phyloP scores from a whole-genome alignment of 176 grass and related monocot species.

The Phoenix roebelenii region DNA sequence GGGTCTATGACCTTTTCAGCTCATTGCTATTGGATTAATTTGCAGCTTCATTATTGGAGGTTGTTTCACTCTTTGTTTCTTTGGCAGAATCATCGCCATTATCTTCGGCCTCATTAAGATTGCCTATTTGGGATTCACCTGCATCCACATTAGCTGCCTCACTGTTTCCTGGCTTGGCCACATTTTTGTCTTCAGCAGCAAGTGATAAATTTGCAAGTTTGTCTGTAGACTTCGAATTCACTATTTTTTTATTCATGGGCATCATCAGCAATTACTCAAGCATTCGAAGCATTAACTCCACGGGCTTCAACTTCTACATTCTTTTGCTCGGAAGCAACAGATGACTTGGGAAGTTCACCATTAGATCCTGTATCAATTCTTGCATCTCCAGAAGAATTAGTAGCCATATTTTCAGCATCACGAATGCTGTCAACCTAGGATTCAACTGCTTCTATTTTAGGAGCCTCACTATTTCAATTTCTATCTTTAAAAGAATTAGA shows the following conservation, averaged over 20 bases:
- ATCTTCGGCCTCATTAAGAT: too few relatives aligned
- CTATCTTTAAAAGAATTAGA: conserved; percentile 21
- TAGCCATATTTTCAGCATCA: conserved; percentile 11
- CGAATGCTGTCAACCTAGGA: conserved; percentile 7
- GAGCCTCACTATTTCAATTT: background rate
- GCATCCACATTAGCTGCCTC: conserved; percentile 17
- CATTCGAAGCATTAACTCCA: too few relatives aligned
- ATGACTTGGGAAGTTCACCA: background rate
- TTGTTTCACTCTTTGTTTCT: too few relatives aligned
- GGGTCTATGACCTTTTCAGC: too few relatives aligned
- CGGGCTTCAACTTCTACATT: background rate
- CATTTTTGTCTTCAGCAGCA: too few relatives aligned
- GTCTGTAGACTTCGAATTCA: too few relatives aligned
- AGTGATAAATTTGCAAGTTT: too few relatives aligned
- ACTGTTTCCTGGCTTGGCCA: background rate
- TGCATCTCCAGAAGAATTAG: conserved; percentile 12
- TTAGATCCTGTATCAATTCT: background rate
- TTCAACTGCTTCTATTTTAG: conserved; percentile 11
- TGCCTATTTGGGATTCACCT: conserved; percentile 14
- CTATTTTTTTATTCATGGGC: too few relatives aligned
- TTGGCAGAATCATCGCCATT: too few relatives aligned
- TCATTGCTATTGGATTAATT: too few relatives aligned
- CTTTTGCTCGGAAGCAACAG: conserved; percentile 19
- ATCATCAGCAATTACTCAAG: too few relatives aligned
- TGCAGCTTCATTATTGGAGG: too few relatives aligned